Evolutionary conservation across 306 rosid genomes (phyloP).

Genomic region (Potentilla sterilis): DNA sequence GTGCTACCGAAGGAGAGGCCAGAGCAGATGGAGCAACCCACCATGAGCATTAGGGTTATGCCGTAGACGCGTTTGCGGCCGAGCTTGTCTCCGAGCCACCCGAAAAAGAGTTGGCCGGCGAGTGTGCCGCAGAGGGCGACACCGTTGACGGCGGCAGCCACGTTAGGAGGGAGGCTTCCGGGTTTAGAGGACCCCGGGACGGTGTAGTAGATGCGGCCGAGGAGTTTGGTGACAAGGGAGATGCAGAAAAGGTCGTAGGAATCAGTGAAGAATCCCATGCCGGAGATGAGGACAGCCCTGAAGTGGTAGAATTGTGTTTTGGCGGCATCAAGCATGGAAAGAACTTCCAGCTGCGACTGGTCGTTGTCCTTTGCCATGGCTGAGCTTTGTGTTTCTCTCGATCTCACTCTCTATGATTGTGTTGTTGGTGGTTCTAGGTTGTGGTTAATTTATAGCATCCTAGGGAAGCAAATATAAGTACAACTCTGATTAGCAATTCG

Average conservation of each 20-base stretch:
- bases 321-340: conserved; percentile 28
- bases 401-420: not conserved
- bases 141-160: conserved; percentile 43
- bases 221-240: conserved; percentile 52
- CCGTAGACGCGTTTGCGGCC: conserved; percentile 48
- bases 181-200: conserved; percentile 31
- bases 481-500: not conserved
- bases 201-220: conserved; percentile 43
- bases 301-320: conserved; percentile 44
- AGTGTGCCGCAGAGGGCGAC: conserved; percentile 46
- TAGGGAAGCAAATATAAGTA: not conserved
- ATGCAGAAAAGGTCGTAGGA: conserved; percentile 48
- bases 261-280: conserved; percentile 51
- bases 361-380: conserved; percentile 23
- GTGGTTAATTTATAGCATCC: not conserved
- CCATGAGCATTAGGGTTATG: conserved; percentile 47
- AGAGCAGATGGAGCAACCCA: conserved; percentile 35
- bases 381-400: not conserved
- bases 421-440: not conserved
- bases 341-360: conserved; percentile 19
- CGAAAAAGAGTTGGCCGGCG: conserved; percentile 36
- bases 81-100: conserved; percentile 51
- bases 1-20: conserved; percentile 43
- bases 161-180: conserved; percentile 39
- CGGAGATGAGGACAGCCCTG: conserved; percentile 37